A percentile compares a stretch with the other conserved stretches of the same genome.
Evolutionary conservation across 73 alveolate genomes (phyloP).

Genomic region (Paramecium sexaurelia): DNA sequence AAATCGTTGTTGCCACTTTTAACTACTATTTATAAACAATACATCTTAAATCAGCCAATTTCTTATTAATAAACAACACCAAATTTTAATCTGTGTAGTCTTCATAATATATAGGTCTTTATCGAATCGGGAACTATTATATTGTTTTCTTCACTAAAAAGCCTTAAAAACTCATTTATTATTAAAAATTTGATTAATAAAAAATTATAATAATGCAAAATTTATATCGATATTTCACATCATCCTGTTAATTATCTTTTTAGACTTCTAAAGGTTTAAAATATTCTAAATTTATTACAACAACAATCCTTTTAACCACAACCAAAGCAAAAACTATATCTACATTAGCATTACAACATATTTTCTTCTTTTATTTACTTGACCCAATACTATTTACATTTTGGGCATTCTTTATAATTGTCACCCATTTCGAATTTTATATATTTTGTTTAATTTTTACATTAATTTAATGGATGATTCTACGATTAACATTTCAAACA

Average conservation of each 20-base stretch:
- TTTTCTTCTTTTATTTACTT: neutral
- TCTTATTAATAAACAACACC: neutral
- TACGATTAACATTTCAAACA: neutral
- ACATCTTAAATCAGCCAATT: constrained; percentile 19
- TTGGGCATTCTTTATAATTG: neutral
- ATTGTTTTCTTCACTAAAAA: constrained; percentile 29
- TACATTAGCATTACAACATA: neutral
- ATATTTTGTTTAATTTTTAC: neutral
- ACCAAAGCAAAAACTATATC: neutral
- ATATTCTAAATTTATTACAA: neutral
- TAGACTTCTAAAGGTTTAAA: neutral
- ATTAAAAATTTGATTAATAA: neutral
- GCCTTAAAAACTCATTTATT: constrained; percentile 3
- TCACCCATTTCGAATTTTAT: neutral
- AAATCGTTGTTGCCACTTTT: constrained; percentile 27
- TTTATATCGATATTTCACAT: neutral
- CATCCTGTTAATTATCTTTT: neutral
- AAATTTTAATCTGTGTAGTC: neutral
- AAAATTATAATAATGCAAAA: neutral
- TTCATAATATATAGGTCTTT: neutral
- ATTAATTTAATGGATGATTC: neutral
- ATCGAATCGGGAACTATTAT: neutral
- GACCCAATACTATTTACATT: neutral
- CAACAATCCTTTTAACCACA: neutral
- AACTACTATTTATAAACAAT: constrained; percentile 5